Base-by-base conservation (phyloP, 1,284 basidiomycete genomes). In the Apiotrichum akiyoshidainum region DNA sequence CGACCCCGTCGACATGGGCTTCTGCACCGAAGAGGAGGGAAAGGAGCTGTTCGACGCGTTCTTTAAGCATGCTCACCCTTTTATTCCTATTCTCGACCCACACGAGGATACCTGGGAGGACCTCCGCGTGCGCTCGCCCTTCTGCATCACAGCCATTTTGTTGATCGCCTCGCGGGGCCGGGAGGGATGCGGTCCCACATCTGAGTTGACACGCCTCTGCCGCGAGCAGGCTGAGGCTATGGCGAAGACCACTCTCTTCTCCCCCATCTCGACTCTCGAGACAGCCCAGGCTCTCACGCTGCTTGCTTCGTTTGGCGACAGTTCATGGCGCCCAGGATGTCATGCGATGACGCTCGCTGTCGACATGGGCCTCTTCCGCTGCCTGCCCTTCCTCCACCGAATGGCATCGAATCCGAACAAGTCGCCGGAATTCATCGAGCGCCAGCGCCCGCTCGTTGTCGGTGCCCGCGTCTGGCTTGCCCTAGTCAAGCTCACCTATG, bases 281-380 rank as follows among this genome's bases (percentile, higher is more conserved):
- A 64, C 68, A 2, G 58, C 69, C 2, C 68, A 69, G 48, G 68
- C 65, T 2, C 64, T 69, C 55, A 63, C 51, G 19, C 35, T 52
- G 2, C 45, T 67, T 51, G 22, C 44, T 1, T 59, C 58, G 5
- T 69, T 57, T 55, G 62, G 47, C 3, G 59, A 55, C 14, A 66
- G 65, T 16, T 61, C 61, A 8, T 71, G 69, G 68, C 42, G 69
- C 26, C 63, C 60, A 9, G 63, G 64, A 50, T 57, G 64, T 37
- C 69, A 69, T 41, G 66, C 68, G 5, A 46, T 71, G 48, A 65
- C 64, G 9, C 61, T 71, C 14, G 69, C 64, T 55, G 68, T 67
- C 40, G 69, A 71, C 53, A 67, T 71, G 66, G 63, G 65, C 5
- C 56, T 71, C 13, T 65, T 67, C 57, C 59, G 59, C 26, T 69